These are phyloP conservation scores for Lantana camara DNA, from an alignment of 257 asterid species.

Conservation along the genomic window DNA sequence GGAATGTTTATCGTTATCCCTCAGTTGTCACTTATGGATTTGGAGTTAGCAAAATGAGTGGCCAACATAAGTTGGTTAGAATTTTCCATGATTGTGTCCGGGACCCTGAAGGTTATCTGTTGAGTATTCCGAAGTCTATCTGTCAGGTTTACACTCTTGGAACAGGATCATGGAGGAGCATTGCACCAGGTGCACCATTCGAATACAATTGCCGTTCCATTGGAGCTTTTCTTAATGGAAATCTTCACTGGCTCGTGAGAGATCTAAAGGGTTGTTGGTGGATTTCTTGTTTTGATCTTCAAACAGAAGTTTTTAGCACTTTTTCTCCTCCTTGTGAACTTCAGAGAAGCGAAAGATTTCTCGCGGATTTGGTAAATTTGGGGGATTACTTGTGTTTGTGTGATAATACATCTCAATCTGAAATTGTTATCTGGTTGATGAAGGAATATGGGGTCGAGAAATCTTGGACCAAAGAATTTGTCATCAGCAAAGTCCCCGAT, in stretches of 20 bases:
- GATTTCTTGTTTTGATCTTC: too few relatives aligned
- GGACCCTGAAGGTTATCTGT: too few relatives aligned
- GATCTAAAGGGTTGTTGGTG: too few relatives aligned
- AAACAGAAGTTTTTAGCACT: too few relatives aligned
- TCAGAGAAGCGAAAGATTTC: not conserved
- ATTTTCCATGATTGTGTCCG: slow-evolving; percentile 14
- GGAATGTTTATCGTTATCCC: not conserved
- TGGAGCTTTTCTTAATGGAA: slow-evolving; percentile 33
- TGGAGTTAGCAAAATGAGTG: too few relatives aligned
- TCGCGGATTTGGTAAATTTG: slow-evolving; percentile 18
- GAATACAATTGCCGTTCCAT: not conserved
- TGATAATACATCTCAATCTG: slow-evolving; percentile 29
- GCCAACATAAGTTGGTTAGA: too few relatives aligned
- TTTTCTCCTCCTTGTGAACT: slow-evolving; percentile 20
- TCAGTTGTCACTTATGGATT: slow-evolving; percentile 38
- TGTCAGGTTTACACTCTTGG: too few relatives aligned
- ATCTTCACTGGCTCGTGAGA: too few relatives aligned
- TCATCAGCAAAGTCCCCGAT: slow-evolving; percentile 21
- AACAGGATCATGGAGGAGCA: too few relatives aligned
- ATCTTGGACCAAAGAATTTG: slow-evolving; percentile 39
- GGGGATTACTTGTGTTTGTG: slow-evolving; percentile 30
- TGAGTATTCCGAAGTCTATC: too few relatives aligned
- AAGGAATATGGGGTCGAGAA: slow-evolving; percentile 44
- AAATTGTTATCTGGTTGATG: slow-evolving; percentile 51
- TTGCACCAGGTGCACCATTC: too few relatives aligned